A percentile compares a stretch with the other conserved stretches of the same genome.
Conservation (phyloP, 495 filamentous ascomycete species). For the Tetracladium setigerum region DNA sequence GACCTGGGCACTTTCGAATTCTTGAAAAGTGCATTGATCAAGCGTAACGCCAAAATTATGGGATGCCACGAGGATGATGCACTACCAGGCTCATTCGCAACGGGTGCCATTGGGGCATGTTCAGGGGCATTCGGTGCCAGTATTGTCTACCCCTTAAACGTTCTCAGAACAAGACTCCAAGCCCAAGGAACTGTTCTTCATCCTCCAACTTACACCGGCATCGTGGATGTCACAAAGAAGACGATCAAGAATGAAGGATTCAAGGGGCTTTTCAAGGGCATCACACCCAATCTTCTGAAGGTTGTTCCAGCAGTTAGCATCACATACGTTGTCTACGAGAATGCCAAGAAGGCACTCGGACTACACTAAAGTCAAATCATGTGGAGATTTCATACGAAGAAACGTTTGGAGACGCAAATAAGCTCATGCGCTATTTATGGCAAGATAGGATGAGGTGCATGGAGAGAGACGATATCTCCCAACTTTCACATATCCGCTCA, state of each 20-base stretch:
- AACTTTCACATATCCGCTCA: no score
- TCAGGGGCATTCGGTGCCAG: conserved; percentile 92
- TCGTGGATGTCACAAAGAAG: conserved; percentile 75
- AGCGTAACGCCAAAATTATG: conserved; percentile 58
- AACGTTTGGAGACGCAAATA: no score
- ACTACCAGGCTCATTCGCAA: conserved; percentile 64
- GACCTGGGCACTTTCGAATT: conserved; percentile 94
- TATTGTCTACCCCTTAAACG: conserved; percentile 90
- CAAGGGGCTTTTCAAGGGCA: conserved; percentile 84
- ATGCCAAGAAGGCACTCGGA: conserved; percentile 72
- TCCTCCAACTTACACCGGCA: conserved; percentile 81
- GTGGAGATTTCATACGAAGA: no score
- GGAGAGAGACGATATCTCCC: no score
- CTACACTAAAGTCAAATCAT: conserved; percentile 40
- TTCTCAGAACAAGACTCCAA: conserved; percentile 88
- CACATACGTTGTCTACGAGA: conserved; percentile 96
- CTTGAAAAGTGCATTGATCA: conserved; percentile 66
- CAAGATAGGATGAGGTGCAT: no score
- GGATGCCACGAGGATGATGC: conserved; percentile 78
- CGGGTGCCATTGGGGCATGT: conserved; percentile 76
- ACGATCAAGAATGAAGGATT: conserved; percentile 79
- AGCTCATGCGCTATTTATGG: no score
- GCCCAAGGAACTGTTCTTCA: conserved; percentile 90
- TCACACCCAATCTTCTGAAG: conserved; percentile 94
- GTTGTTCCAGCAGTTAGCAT: conserved; percentile 96